phyloP scores from a whole-genome alignment of 1,139 yeast genomes.

The Debaryomyces sp. region DNA sequence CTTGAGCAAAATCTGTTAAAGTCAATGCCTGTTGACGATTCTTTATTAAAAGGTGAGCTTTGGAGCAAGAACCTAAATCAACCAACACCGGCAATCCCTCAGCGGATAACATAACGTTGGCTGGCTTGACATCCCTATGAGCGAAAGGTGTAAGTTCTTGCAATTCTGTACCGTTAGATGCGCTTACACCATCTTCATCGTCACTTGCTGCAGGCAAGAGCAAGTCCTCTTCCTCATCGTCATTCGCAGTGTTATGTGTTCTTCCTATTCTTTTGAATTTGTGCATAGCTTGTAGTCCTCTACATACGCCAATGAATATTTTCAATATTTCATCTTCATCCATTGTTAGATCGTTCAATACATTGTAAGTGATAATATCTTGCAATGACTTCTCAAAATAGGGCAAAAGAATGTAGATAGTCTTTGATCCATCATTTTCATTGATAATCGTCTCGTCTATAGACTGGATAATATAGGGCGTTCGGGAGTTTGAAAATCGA shows the following conservation, averaged over 20 bases:
- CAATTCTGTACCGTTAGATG: constrained; percentile 47
- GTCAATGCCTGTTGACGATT: constrained; percentile 73
- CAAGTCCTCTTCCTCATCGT: constrained; percentile 36
- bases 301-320: constrained; percentile 67
- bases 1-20: constrained; percentile 80
- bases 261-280: constrained; percentile 47
- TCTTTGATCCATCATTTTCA: constrained; percentile 77
- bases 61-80: constrained; percentile 80
- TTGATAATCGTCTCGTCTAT: constrained; percentile 72
- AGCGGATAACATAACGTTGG: constrained; percentile 77
- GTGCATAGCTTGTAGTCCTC: constrained; percentile 80
- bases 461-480: constrained; percentile 67
- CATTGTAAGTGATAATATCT: constrained; percentile 68
- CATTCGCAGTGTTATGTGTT: constrained; percentile 17
- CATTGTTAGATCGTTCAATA: constrained; percentile 55
- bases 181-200: constrained; percentile 26
- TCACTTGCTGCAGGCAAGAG: constrained; percentile 32
- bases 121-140: constrained; percentile 87
- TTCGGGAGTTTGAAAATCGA: constrained; percentile 55
- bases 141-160: constrained; percentile 72
- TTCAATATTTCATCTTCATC: constrained; percentile 64
- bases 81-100: constrained; percentile 78
- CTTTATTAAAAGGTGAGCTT: constrained; percentile 57
- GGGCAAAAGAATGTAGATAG: constrained; percentile 79
- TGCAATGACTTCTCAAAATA: constrained; percentile 74